Evolutionary conservation across 148 eudicot genomes (phyloP).

Genomic region (Euryodendron excelsum): DNA sequence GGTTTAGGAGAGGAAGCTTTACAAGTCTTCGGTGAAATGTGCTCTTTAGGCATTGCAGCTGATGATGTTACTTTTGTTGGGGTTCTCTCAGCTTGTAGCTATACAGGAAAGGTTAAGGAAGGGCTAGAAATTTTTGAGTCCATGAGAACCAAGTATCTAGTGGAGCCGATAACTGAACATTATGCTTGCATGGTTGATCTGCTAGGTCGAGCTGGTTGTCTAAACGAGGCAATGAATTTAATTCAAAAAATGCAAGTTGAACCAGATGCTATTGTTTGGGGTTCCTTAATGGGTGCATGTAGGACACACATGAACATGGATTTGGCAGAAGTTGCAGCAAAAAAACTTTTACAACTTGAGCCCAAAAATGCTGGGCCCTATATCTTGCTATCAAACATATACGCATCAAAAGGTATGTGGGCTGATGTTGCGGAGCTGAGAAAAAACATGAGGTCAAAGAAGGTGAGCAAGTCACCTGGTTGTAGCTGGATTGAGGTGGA

Average conservation of each 20-base stretch:
- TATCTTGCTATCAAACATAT: constrained; percentile 45
- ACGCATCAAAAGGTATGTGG: constrained; percentile 48
- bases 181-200: constrained; percentile 59
- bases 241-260: constrained; percentile 36
- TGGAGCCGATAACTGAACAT: constrained; percentile 40
- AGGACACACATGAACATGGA: constrained; percentile 43
- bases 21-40: constrained; percentile 33
- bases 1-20: constrained; percentile 20
- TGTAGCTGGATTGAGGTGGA: constrained; percentile 61
- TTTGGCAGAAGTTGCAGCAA: constrained; percentile 48
- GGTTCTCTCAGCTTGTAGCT: constrained; percentile 48
- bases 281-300: constrained; percentile 46
- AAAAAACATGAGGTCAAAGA: constrained; percentile 33
- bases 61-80: constrained; percentile 53
- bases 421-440: constrained; percentile 37
- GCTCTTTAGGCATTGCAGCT: constrained; percentile 25
- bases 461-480: constrained; percentile 46
- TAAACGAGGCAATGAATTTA: constrained; percentile 46
- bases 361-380: constrained; percentile 46
- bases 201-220: constrained; percentile 50
- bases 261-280: constrained; percentile 49
- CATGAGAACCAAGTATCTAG: constrained; percentile 36
- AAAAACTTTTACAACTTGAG: constrained; percentile 42
- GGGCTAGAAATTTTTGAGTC: constrained; percentile 43
- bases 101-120: constrained; percentile 46